phyloP scores from a whole-genome alignment of 495 filamentous ascomycete genomes.

The Thermothielavioides terrestris region DNA sequence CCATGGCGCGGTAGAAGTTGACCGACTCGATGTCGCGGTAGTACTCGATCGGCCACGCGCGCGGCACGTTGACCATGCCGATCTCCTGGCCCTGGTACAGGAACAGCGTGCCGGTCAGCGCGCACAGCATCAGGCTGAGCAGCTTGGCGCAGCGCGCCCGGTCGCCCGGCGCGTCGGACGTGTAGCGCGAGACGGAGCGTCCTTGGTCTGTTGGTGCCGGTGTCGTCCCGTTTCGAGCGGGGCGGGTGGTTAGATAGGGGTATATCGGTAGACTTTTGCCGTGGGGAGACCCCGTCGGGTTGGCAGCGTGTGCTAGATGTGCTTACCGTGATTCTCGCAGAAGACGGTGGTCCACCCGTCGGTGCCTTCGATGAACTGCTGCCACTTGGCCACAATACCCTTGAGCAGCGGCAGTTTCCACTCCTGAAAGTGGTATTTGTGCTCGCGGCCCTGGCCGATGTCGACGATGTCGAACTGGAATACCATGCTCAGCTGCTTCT shows the following conservation, averaged over 20 bases:
- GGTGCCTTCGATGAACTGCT: constrained; percentile 58
- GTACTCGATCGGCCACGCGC: constrained; percentile 54
- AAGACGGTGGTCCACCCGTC: constrained; percentile 66
- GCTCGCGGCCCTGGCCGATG: constrained; percentile 46
- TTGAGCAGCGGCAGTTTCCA: constrained; percentile 51
- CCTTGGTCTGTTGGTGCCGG: constrained; percentile 39
- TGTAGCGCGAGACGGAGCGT: constrained; percentile 54
- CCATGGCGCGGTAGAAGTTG: constrained; percentile 47
- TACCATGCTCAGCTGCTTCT: constrained; percentile 63
- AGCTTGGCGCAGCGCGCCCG: constrained; percentile 49
- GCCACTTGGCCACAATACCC: constrained; percentile 52
- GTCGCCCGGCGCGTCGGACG: constrained; percentile 38
- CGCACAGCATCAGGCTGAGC: constrained; percentile 34
- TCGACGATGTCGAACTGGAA: constrained; percentile 64
- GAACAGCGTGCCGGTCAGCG: constrained; percentile 61
- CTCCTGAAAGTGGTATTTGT: constrained; percentile 29
- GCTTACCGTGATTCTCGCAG: constrained; percentile 59
- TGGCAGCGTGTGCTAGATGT: too few relatives aligned
- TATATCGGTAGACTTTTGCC: not conserved
- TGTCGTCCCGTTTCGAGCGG: not conserved
- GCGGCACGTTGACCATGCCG: constrained; percentile 64
- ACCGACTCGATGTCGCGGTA: constrained; percentile 65
- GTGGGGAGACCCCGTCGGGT: too few relatives aligned
- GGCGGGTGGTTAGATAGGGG: not conserved
- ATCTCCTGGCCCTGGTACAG: constrained; percentile 73